These are phyloP conservation scores for Fragaria nilgerrensis DNA, from an alignment of 306 rosid species.

Conservation along the genomic window DNA sequence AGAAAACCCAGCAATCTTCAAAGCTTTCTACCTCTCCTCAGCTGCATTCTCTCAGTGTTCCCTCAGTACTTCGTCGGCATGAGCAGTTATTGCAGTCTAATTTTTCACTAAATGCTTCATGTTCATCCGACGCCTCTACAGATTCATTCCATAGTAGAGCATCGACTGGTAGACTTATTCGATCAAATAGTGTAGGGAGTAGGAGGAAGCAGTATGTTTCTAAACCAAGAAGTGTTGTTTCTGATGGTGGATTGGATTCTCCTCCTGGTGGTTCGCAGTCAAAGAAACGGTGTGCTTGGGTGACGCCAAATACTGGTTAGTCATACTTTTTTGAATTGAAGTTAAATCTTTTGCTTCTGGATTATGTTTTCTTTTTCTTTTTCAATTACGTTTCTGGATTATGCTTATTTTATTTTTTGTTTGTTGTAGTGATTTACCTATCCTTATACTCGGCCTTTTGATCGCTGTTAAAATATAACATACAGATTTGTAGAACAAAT, in stretches of 20 bases:
- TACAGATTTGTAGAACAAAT: conserved; percentile 1
- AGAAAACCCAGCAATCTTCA: conserved; percentile 45
- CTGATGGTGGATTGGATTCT: conserved; percentile 65
- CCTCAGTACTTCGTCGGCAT: conserved; percentile 64
- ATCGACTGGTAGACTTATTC: conserved; percentile 69
- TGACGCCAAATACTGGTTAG: conserved; percentile 81
- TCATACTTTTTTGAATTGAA: conserved; percentile 23
- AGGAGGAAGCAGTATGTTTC: conserved; percentile 57
- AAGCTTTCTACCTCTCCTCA: conserved; percentile 40
- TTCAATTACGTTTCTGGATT: neutral
- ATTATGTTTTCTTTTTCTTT: neutral
- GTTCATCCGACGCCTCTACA: conserved; percentile 88
- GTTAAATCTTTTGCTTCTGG: neutral
- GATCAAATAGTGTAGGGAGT: conserved; percentile 58
- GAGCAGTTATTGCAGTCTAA: conserved; percentile 70
- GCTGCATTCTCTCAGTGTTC: conserved; percentile 43
- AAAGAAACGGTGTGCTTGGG: conserved; percentile 80
- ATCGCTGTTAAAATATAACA: neutral
- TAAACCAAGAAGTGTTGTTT: conserved; percentile 69
- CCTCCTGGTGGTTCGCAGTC: conserved; percentile 46
- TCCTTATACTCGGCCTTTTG: neutral
- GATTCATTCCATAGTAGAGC: conserved; percentile 81
- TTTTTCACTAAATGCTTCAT: conserved; percentile 70
- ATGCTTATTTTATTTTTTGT: neutral
- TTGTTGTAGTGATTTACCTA: neutral